A percentile compares a stretch with the other conserved stretches of the same genome.
Evolutionary conservation across 202 grass and related monocot species (phyloP).

Genomic region (Saccharum hybrid): DNA sequence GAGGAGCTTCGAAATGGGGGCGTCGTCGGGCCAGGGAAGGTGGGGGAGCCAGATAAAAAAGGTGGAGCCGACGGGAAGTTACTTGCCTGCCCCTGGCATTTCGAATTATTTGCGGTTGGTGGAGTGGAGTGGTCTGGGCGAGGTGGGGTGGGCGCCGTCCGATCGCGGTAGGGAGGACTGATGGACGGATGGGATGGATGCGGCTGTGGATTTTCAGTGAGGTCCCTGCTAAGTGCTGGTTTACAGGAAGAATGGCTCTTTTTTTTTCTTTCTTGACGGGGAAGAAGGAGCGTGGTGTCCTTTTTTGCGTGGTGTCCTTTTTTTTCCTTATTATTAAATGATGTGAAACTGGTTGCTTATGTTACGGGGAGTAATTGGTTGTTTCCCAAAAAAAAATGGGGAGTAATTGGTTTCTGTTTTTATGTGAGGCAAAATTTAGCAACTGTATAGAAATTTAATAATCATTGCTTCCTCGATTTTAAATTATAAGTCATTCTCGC

Average conservation of each 20-base stretch:
- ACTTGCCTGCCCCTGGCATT: constrained; percentile 20
- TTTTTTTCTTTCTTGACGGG: constrained; percentile 45
- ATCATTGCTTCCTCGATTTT: too few relatives aligned
- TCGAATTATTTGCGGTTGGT: neutral
- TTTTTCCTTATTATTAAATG: neutral
- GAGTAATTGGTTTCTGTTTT: neutral
- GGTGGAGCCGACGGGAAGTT: constrained; percentile 23
- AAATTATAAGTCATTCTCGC: too few relatives aligned
- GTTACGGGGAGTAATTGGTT: neutral
- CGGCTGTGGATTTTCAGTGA: neutral
- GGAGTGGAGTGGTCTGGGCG: neutral
- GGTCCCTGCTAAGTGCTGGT: neutral
- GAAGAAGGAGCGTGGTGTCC: constrained; percentile 41
- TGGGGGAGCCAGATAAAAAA: constrained; percentile 51
- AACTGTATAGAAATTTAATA: too few relatives aligned
- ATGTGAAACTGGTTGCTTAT: neutral
- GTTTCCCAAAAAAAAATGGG: too few relatives aligned
- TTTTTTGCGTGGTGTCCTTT: constrained; percentile 37
- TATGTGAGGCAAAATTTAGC: neutral
- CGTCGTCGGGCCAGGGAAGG: constrained; percentile 46
- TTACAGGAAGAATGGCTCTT: neutral
- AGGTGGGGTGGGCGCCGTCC: neutral
- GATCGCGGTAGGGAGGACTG: neutral
- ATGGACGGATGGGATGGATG: constrained; percentile 25
- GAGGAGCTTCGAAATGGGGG: constrained; percentile 51